Conservation (phyloP, 768 basidiomycete species). For the Mycena pura region DNA sequence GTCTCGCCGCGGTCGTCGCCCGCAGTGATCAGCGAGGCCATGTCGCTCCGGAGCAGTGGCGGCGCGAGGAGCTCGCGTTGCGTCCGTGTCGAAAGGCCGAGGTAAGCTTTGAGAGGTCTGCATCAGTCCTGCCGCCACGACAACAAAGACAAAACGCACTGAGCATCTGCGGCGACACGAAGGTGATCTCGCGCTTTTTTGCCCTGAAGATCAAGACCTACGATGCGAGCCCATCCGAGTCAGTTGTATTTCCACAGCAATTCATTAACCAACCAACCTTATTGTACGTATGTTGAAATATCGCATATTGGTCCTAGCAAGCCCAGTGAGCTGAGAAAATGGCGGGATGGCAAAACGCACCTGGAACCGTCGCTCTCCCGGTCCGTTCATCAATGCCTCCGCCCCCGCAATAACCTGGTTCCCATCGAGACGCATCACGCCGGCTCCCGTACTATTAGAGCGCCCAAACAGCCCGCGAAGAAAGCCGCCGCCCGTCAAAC, state of each 20-base stretch:
- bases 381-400: slow-evolving; percentile 22
- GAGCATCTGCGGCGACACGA: slow-evolving; percentile 26
- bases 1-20: slow-evolving; percentile 22
- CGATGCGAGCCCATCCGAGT: too few species aligned
- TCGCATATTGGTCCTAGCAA: slow-evolving; percentile 19
- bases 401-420: slow-evolving; percentile 25
- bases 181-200: slow-evolving; percentile 28
- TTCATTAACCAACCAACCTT: slow-evolving; percentile 5
- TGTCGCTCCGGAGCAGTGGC: slow-evolving; percentile 20
- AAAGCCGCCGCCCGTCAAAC: slow-evolving; percentile 18
- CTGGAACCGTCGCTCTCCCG: slow-evolving; percentile 10
- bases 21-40: slow-evolving; percentile 13
- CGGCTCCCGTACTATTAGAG: not conserved
- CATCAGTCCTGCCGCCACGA: not conserved
- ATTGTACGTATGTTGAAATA: slow-evolving; percentile 26
- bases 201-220: slow-evolving; percentile 24
- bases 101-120: not conserved
- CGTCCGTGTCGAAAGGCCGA: slow-evolving; percentile 25
- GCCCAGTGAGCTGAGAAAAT: not conserved
- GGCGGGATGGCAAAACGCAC: not conserved
- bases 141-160: not conserved
- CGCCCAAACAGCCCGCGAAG: slow-evolving; percentile 24
- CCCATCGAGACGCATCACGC: not conserved
- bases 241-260: not conserved
- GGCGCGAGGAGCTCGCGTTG: slow-evolving; percentile 17